phyloP scores from a whole-genome alignment of 2,329 filamentous ascomycete genomes.

The Trichoderma asperellum region DNA sequence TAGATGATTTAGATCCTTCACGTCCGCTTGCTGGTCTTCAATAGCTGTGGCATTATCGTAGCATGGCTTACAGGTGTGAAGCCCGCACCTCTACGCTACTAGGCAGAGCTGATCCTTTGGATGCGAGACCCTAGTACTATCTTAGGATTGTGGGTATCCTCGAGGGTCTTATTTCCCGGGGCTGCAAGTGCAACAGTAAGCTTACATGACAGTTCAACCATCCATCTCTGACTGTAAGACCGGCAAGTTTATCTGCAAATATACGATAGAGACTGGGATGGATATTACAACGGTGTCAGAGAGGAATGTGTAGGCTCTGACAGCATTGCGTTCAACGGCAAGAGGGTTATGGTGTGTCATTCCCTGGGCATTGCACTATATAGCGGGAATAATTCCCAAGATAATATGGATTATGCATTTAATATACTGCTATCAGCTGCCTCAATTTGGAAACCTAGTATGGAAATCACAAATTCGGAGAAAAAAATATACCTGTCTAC shows the following conservation, averaged over 20 bases:
- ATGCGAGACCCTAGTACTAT: slow-evolving; percentile 53
- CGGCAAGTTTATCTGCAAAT: background rate
- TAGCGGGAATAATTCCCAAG: background rate
- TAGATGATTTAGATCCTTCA: background rate
- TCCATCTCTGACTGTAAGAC: slow-evolving; percentile 32
- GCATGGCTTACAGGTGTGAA: background rate
- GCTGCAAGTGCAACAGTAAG: slow-evolving; percentile 54
- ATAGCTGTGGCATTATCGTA: background rate
- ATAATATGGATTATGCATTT: background rate
- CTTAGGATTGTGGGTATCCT: slow-evolving; percentile 50
- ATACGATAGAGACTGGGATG: background rate
- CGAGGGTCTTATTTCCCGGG: slow-evolving; percentile 46
- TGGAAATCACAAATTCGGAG: background rate
- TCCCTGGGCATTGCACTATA: background rate
- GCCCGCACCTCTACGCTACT: slow-evolving; percentile 40
- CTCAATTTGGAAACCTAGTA: background rate
- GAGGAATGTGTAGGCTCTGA: background rate
- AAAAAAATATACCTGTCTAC: too few species aligned
- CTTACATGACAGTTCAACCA: slow-evolving; percentile 28
- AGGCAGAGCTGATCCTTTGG: slow-evolving; percentile 53
- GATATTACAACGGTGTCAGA: background rate
- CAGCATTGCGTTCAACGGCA: background rate
- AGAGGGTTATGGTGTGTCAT: background rate
- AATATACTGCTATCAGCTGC: background rate
- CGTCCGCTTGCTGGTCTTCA: background rate